These are phyloP conservation scores for Saussurea involucrata DNA, from an alignment of 129 eudicot genomes.

Conservation along the genomic window DNA sequence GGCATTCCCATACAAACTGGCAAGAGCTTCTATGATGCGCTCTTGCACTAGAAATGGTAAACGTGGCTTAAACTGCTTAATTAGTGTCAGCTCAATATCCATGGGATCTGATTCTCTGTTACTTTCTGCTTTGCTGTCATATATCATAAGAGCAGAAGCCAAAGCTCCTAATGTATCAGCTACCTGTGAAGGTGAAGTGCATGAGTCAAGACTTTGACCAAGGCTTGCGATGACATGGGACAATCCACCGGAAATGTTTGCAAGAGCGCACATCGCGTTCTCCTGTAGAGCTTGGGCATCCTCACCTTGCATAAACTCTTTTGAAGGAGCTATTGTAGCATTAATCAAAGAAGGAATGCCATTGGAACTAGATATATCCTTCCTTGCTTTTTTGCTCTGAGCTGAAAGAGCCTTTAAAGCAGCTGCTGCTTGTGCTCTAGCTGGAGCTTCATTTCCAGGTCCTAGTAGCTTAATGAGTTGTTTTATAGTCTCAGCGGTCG, in stretches of 20 bases:
- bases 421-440: conserved; percentile 97
- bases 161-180: conserved; percentile 97
- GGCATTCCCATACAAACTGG: conserved; percentile 87
- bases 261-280: conserved; percentile 99
- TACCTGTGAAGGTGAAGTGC: conserved; percentile 87
- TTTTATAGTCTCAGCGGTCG: conserved; percentile 75
- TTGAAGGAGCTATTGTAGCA: conserved; percentile 99
- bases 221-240: conserved; percentile 94
- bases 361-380: conserved; percentile 67
- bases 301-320: conserved; percentile 99
- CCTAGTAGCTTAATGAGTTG: conserved; percentile 84
- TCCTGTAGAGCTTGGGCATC: conserved; percentile 97
- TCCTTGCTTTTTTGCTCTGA: conserved; percentile 87
- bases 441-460: conserved; percentile 83
- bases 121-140: conserved; percentile 83
- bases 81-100: conserved; percentile 82
- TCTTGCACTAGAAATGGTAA: conserved; percentile 89
- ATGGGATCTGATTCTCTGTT: conserved; percentile 75
- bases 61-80: conserved; percentile 71
- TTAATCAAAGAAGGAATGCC: conserved; percentile 96
- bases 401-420: conserved; percentile 96
- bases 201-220: conserved; percentile 97
- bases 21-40: conserved; percentile 98
- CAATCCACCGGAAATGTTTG: conserved; percentile 97
- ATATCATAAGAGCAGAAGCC: conserved; percentile 99